Percentiles rank a stretch among this genome's conserved stretches.
These are phyloP conservation scores for Trichophyton simii DNA, from an alignment of 2,329 filamentous ascomycete genomes.

Conservation along the genomic window DNA sequence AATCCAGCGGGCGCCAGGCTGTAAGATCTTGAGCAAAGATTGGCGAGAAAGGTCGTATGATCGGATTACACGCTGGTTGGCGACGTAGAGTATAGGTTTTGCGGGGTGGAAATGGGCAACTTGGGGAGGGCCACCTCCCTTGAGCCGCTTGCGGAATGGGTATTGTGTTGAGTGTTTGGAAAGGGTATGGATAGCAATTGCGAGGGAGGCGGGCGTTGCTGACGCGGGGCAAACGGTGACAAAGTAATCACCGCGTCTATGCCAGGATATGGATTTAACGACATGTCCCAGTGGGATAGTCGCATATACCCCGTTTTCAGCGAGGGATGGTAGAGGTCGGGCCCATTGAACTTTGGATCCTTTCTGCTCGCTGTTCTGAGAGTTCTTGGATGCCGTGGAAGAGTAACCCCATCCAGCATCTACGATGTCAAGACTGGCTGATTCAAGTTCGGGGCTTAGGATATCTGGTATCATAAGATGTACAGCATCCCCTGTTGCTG, in stretches of 20 bases:
- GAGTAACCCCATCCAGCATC: conserved; percentile 91
- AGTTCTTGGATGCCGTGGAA: conserved; percentile 46
- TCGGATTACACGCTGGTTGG: conserved; percentile 83
- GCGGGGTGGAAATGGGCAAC: conserved; percentile 89
- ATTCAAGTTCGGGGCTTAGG: conserved; percentile 59
- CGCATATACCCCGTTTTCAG: conserved; percentile 63
- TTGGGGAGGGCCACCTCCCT: conserved; percentile 65
- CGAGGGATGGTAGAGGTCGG: conserved; percentile 59
- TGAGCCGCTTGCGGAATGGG: conserved; percentile 64
- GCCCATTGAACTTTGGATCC: conserved; percentile 70
- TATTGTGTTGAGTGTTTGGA: conserved; percentile 91
- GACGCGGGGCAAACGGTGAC: conserved; percentile 68
- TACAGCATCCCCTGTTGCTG: conserved; percentile 70
- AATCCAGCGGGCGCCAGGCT: conserved; percentile 90
- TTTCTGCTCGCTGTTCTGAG: conserved; percentile 47
- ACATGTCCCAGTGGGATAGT: conserved; percentile 66
- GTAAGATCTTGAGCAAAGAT: conserved; percentile 81
- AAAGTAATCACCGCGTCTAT: conserved; percentile 87
- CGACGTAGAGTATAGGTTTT: conserved; percentile 87
- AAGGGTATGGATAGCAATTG: conserved; percentile 87
- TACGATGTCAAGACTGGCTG: conserved; percentile 60
- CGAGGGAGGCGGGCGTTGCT: conserved; percentile 39
- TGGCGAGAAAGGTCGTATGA: conserved; percentile 88
- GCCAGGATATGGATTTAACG: conserved; percentile 86
- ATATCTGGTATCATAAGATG: conserved; percentile 70